Base-by-base conservation (phyloP, 2,329 filamentous ascomycete genomes). In the Triangularia setosa region DNA sequence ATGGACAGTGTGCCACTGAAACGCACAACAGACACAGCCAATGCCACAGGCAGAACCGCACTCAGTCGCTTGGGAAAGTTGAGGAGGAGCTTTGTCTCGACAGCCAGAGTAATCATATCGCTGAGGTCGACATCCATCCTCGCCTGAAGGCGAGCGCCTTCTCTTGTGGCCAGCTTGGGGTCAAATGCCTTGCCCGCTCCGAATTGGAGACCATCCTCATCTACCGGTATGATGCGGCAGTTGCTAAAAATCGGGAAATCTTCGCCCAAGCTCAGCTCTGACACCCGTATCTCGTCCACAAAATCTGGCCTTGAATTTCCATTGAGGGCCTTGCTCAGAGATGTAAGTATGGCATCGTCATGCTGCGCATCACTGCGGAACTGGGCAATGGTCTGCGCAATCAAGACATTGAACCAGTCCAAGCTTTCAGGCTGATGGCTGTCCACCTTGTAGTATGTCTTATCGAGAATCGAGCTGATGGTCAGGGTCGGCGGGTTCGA, bases 191-290 rank as follows among this genome's bases (percentile, higher is more conserved):
- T 80, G 16, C 82, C 80, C 25, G 76, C 75, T 63, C 79, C 83
- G 35, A 89, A 79, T 54, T 79, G 82, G 35, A 88, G 76, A 0
- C 90, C 90, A 75, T 93, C 90, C 70, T 94, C 91, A 71, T 92
- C 89, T 0, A 97, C 91, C 1, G 93, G 92, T 66, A 97, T 97
- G 62, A 99, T 90, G 65, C 95, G 88, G 74, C 95, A 98, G 76
- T 99, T 99, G 80, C 93, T 97, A 77, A 99, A 96, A 61, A 99
- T 99, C 27, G 95, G 95, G 69, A 98, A 99, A 72, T 99, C 95
- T 72, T 99, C 95, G 28, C 95, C 95, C 4, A 99, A 81, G 59
- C 90, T 96, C 65, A 99, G 87, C 78, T 99, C 94, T 2, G 93
- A 97, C 61, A 99, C 91, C 25, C 89, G 89, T 67, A 99, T 98